phyloP scores from a whole-genome alignment of 2,329 filamentous ascomycete species.

The Colletotrichum salicis region DNA sequence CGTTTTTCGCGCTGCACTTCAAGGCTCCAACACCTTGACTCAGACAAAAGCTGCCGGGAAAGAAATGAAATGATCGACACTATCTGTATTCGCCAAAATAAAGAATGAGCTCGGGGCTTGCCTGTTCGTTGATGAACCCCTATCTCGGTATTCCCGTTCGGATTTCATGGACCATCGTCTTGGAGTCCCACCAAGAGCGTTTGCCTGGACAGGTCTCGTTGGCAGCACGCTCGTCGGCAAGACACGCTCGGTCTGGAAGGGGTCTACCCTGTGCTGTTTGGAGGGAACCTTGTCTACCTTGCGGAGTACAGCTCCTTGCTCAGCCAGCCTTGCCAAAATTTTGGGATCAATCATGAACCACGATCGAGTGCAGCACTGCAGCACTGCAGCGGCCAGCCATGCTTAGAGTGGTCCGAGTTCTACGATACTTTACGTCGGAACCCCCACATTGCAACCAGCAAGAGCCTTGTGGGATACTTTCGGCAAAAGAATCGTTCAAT shows the following conservation, averaged over 20 bases:
- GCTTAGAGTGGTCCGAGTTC: conserved; percentile 3
- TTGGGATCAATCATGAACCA: background rate
- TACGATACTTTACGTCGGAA: background rate
- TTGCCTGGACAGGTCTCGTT: background rate
- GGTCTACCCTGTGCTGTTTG: background rate
- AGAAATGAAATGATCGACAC: conserved; percentile 7
- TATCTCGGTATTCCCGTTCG: conserved; percentile 17
- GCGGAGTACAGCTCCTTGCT: background rate
- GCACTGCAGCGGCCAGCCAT: background rate
- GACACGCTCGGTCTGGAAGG: background rate
- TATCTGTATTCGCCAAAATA: background rate
- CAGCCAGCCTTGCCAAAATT: background rate
- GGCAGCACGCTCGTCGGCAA: background rate
- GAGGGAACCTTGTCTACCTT: background rate
- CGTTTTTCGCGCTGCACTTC: background rate
- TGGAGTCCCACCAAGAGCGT: background rate
- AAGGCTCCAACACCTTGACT: background rate
- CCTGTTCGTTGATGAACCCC: conserved; percentile 14
- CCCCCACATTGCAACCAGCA: conserved; percentile 27
- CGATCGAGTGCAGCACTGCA: background rate
- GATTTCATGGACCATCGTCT: background rate
- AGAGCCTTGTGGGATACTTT: conserved; percentile 7
- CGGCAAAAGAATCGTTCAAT: conserved; percentile 9
- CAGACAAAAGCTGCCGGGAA: background rate
- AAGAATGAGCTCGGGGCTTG: conserved; percentile 11